Base-by-base conservation (phyloP, 805 yeast genomes). In the Lachancea lanzarotensis region DNA sequence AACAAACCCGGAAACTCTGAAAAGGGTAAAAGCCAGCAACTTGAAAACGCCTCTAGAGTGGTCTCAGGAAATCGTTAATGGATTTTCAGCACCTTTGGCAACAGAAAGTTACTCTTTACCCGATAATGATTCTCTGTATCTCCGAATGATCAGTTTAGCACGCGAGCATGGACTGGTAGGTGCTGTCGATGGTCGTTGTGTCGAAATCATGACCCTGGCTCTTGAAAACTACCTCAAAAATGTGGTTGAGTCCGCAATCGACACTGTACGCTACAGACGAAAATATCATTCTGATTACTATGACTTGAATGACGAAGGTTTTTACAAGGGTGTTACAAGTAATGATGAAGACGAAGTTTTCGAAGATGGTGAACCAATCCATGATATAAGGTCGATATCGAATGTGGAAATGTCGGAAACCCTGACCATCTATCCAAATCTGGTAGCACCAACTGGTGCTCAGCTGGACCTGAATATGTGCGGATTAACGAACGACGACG, bases 1-100 rank as follows among this genome's bases (percentile, higher is more conserved):
- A 4, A 57, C 61, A 13, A 62, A 63, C 39, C 62, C 57, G 16
- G 66, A 63, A 32, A 59, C 66, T 29, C 49, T 60, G 33, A 63
- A 59, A 41, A 53, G 65, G 33, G 55, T 63, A 7, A 59, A 60
- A 32, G 49, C 53, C 25, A 62, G 61, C 41, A 62, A 63, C 45
- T 41, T 61, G 15, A 61, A 63, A 50, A 62, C 65, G 1, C 75
- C 86, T 29, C 75, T 81, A 26, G 83, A 83, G 53, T 89, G 96
- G 91, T 87, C 95, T 18, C 96, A 90, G 62, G 98, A 93, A 59
- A 86, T 93, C 15, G 75, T 83, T 43, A 89, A 83, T 56, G 95
- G 93, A 3, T 76, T 87, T 45, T 88, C 85, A 53, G 78, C 93
- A 1, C 91, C 93, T 3, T 70, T 90, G 30, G 76, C 91, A 2